These are phyloP conservation scores for Fusarium sp. DNA, from an alignment of 2,329 filamentous ascomycete genomes.

Conservation along the genomic window DNA sequence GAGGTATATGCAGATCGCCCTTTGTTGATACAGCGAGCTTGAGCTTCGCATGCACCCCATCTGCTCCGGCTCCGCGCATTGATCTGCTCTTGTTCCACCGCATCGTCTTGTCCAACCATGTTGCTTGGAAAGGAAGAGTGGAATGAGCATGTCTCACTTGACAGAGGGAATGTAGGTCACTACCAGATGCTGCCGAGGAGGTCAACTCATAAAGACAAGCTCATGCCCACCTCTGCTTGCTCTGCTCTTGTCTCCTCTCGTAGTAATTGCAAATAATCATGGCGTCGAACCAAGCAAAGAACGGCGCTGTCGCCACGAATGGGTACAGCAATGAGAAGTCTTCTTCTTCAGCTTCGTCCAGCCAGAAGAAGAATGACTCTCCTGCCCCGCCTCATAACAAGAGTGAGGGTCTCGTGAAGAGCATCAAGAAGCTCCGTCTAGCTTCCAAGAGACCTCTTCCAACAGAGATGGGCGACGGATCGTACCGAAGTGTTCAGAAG, in stretches of 20 bases:
- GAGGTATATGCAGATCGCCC: background rate
- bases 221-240: background rate
- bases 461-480: constrained; percentile 71
- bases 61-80: constrained; percentile 19
- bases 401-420: constrained; percentile 43
- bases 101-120: constrained; percentile 30
- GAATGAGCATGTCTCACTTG: constrained; percentile 1
- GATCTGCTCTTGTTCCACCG: constrained; percentile 39
- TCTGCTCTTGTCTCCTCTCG: background rate
- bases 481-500: constrained; percentile 61
- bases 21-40: background rate
- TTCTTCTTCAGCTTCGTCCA: constrained; percentile 8
- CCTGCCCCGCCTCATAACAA: constrained; percentile 25
- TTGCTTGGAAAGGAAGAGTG: background rate
- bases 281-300: constrained; percentile 39
- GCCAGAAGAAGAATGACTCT: constrained; percentile 2
- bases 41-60: background rate
- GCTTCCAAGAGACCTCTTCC: constrained; percentile 72
- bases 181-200: background rate
- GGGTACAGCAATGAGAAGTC: constrained; percentile 32
- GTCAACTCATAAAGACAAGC: constrained; percentile 14
- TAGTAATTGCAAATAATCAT: constrained; percentile 28
- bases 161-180: background rate
- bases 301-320: constrained; percentile 41
- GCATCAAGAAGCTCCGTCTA: constrained; percentile 50